Conservation (phyloP, 345 rosid species). For the Aegle marmelos region DNA sequence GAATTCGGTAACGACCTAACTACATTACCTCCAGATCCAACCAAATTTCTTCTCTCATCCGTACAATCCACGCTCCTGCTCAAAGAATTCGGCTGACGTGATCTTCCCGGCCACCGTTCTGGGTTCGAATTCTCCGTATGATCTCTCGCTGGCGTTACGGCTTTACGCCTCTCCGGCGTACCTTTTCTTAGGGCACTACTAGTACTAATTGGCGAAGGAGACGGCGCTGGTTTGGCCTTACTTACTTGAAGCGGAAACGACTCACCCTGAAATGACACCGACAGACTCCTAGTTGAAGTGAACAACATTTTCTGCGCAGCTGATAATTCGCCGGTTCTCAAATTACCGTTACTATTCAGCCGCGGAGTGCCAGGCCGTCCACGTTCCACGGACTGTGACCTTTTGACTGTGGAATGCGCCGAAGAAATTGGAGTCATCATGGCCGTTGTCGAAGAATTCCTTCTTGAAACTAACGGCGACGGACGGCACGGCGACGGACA, state of each 20-base stretch:
- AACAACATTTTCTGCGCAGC: conserved; percentile 63
- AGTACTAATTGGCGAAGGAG: conserved; percentile 33
- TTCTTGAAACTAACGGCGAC: conserved; percentile 58
- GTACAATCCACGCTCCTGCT: conserved; percentile 63
- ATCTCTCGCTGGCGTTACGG: conserved; percentile 33
- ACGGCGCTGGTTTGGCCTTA: conserved; percentile 56
- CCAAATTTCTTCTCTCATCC: conserved; percentile 44
- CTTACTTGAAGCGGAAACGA: conserved; percentile 71
- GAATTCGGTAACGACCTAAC: conserved; percentile 60
- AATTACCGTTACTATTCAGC: conserved; percentile 19
- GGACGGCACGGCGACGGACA: conserved; percentile 65
- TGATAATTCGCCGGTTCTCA: conserved; percentile 43
- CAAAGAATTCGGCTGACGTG: conserved; percentile 44
- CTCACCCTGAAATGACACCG: conserved; percentile 80
- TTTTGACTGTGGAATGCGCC: conserved; percentile 36
- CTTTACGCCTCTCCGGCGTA: conserved; percentile 75
- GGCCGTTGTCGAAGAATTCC: conserved; percentile 24
- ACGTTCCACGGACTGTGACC: conserved; percentile 75
- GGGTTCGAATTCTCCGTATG: conserved; percentile 63
- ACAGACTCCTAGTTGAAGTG: conserved; percentile 72
- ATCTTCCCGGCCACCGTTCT: conserved; percentile 73
- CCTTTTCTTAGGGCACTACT: conserved; percentile 40
- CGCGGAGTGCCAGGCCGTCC: conserved; percentile 59
- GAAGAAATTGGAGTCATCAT: conserved; percentile 29
- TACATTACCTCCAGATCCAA: conserved; percentile 49